A percentile compares a stretch with the other conserved stretches of the same genome.
Conservation (phyloP, 1,284 basidiomycete genomes). For the Apiotrichum montevideense region DNA sequence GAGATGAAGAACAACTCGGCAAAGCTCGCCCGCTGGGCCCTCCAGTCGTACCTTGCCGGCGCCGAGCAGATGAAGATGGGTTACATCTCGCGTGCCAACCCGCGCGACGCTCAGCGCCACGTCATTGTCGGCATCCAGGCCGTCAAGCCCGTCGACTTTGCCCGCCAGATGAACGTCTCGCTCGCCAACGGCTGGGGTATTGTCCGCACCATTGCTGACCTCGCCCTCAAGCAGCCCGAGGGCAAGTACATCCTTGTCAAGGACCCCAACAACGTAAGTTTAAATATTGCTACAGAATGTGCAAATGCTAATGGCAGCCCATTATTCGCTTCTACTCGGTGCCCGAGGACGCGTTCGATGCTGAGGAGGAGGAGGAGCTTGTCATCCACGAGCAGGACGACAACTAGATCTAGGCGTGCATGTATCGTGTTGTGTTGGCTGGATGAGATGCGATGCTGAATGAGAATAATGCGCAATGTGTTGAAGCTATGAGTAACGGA, state of each 20-base stretch:
- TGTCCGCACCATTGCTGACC: conserved; percentile 83
- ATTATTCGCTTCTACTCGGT: conserved; percentile 90
- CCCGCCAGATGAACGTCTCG: conserved; percentile 90
- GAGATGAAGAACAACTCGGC: conserved; percentile 99
- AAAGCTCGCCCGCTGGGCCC: conserved; percentile 96
- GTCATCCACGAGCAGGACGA: conserved; percentile 25
- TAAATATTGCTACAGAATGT: not conserved
- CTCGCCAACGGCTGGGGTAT: conserved; percentile 98
- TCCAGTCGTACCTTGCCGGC: conserved; percentile 91
- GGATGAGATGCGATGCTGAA: not conserved
- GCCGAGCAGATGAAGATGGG: conserved; percentile 98
- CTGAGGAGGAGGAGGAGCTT: conserved; percentile 74
- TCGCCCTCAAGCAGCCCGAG: conserved; percentile 90
- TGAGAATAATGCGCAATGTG: not conserved
- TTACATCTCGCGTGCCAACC: conserved; percentile 83
- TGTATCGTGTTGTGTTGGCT: conserved; percentile 6
- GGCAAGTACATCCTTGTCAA: conserved; percentile 94
- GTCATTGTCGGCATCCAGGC: conserved; percentile 92
- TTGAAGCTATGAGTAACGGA: conserved; percentile 61
- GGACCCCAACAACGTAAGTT: conserved; percentile 86
- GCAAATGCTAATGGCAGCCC: conserved; percentile 53
- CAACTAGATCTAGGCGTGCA: conserved; percentile 14
- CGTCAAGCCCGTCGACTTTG: conserved; percentile 90
- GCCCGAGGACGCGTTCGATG: conserved; percentile 75
- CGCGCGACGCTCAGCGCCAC: conserved; percentile 91